Evolutionary conservation across 306 rosid species (phyloP).

Genomic region (Psophocarpus tetragonolobus): DNA sequence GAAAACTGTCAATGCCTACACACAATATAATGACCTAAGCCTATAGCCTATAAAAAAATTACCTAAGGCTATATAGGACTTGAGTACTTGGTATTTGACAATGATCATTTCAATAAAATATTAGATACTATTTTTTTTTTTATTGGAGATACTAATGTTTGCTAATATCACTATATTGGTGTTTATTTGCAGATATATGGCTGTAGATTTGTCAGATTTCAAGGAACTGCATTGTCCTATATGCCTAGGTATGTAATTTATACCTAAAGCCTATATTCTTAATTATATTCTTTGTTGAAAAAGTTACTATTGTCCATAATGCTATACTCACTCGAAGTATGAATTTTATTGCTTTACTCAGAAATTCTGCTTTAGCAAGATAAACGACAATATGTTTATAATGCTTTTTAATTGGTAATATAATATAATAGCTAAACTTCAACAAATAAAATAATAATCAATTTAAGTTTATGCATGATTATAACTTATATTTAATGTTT

Average conservation of each 20-base stretch:
- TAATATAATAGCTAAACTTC: not conserved
- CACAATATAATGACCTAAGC: not conserved
- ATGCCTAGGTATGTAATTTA: slow-evolving; percentile 66
- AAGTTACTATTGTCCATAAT: not conserved
- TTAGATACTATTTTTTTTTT: slow-evolving; percentile 11
- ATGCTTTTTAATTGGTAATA: not conserved
- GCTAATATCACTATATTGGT: slow-evolving; percentile 29
- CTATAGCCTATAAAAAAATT: too few relatives aligned
- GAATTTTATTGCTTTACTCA: not conserved
- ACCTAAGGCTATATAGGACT: too few relatives aligned
- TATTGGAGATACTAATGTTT: not conserved
- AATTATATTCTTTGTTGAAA: not conserved
- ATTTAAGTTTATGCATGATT: not conserved
- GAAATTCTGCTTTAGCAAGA: not conserved
- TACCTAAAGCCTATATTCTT: slow-evolving; percentile 16
- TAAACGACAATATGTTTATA: not conserved
- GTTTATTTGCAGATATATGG: slow-evolving; percentile 55
- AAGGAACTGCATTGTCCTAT: slow-evolving; percentile 83
- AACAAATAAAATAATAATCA: not conserved
- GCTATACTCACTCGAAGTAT: not conserved
- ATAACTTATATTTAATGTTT: not conserved
- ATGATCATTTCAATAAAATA: not conserved
- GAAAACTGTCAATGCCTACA: not conserved
- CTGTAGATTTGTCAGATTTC: slow-evolving; percentile 54
- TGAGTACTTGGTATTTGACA: slow-evolving; percentile 2